phyloP scores from a whole-genome alignment of 2,329 filamentous ascomycete genomes.

The Aspergillus carbonarius region DNA sequence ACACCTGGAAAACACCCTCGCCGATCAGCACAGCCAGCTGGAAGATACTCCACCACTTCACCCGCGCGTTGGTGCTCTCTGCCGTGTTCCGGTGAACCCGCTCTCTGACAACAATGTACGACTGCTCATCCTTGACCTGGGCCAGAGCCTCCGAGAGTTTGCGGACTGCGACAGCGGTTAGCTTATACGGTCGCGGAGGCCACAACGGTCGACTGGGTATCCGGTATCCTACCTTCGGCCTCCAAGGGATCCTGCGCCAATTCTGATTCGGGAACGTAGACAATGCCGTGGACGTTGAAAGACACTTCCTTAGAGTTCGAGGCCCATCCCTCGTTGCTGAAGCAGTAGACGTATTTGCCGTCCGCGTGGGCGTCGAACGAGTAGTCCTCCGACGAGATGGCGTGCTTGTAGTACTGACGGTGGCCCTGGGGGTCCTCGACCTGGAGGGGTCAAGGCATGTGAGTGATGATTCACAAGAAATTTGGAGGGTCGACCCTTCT shows the following conservation, averaged over 20 bases:
- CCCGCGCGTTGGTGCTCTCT: constrained; percentile 93
- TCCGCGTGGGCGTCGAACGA: constrained; percentile 82
- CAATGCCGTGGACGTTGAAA: constrained; percentile 98
- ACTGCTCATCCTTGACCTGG: constrained; percentile 96
- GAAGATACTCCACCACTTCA: constrained; percentile 99
- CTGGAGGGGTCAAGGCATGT: constrained; percentile 39
- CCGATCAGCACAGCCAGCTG: constrained; percentile 85
- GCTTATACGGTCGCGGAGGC: not conserved
- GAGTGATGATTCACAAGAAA: not conserved
- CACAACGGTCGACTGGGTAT: not conserved
- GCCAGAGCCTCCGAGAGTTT: constrained; percentile 79
- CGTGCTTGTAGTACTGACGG: constrained; percentile 77
- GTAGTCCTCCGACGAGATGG: constrained; percentile 86
- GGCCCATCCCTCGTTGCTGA: constrained; percentile 98
- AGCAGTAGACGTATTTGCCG: constrained; percentile 94
- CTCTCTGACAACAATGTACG: constrained; percentile 93
- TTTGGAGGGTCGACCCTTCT: not conserved
- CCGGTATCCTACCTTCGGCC: constrained; percentile 66
- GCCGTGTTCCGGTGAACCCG: constrained; percentile 97
- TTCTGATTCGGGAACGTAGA: constrained; percentile 91
- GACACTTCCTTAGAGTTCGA: constrained; percentile 96
- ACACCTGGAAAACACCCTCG: constrained; percentile 96
- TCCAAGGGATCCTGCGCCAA: constrained; percentile 84
- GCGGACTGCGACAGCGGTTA: constrained; percentile 59
- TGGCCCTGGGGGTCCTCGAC: constrained; percentile 75